Conservation (phyloP, 805 yeast genomes). For the Schwanniomyces vanrijiae region DNA sequence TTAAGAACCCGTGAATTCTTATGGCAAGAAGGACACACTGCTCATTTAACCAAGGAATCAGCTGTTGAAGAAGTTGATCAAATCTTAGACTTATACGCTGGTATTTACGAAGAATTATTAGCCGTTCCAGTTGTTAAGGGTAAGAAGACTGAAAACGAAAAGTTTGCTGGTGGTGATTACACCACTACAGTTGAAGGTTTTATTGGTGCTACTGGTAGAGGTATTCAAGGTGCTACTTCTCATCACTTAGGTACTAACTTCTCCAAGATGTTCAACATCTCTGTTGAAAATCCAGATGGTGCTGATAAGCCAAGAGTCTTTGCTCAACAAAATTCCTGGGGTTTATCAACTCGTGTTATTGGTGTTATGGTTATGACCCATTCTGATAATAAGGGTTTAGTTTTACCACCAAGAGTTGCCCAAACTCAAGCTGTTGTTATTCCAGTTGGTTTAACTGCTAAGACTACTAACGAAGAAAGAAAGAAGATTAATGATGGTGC, state of each 20-base stretch:
- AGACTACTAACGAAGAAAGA: constrained; percentile 77
- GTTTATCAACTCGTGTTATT: constrained; percentile 94
- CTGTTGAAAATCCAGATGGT: constrained; percentile 95
- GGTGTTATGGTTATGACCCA: constrained; percentile 99
- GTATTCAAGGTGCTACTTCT: constrained; percentile 98
- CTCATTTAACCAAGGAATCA: constrained; percentile 79
- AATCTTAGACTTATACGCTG: constrained; percentile 83
- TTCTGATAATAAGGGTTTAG: constrained; percentile 97
- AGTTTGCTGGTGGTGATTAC: constrained; percentile 96
- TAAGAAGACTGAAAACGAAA: constrained; percentile 93
- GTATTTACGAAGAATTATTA: constrained; percentile 83
- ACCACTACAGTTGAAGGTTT: constrained; percentile 97
- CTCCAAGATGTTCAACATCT: constrained; percentile 95
- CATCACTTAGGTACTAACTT: constrained; percentile 98
- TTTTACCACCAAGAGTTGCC: constrained; percentile 96
- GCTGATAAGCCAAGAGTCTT: constrained; percentile 79
- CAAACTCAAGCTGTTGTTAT: constrained; percentile 88
- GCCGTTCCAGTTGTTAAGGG: constrained; percentile 98
- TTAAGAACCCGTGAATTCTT: constrained; percentile 97
- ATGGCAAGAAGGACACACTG: constrained; percentile 99
- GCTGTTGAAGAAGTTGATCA: constrained; percentile 82
- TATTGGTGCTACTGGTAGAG: constrained; percentile 98
- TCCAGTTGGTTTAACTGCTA: constrained; percentile 92
- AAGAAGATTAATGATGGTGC: constrained; percentile 70
- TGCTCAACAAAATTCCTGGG: constrained; percentile 99